These are phyloP conservation scores for Puccinellia tenuiflora DNA, from an alignment of 176 grass and related monocot species.

Conservation along the genomic window DNA sequence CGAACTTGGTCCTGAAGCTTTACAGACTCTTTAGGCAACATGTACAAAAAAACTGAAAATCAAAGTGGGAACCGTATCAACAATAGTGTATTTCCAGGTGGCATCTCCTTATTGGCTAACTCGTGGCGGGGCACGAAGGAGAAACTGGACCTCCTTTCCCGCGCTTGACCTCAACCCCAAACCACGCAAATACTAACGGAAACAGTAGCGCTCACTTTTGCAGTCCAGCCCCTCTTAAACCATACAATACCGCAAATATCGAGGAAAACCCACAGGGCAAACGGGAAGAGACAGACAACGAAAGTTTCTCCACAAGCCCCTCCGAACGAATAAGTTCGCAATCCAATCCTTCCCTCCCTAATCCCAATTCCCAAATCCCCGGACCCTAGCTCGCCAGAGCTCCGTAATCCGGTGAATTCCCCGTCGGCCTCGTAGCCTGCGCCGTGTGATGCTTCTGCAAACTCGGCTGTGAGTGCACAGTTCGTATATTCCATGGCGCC, in stretches of 20 bases:
- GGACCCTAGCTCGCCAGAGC: constrained; percentile 47
- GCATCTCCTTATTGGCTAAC: not conserved
- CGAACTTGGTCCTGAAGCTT: too few species aligned
- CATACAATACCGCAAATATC: not conserved
- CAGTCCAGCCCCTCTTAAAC: not conserved
- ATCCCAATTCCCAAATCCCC: constrained; percentile 15
- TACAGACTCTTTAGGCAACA: too few species aligned
- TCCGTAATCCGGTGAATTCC: not conserved
- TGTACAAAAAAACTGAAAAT: not conserved
- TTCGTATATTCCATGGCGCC: not conserved
- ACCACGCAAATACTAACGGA: not conserved
- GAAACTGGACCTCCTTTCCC: constrained; percentile 26
- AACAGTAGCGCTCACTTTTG: not conserved
- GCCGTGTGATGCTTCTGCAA: not conserved
- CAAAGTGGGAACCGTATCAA: not conserved
- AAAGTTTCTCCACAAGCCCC: not conserved
- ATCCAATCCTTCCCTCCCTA: not conserved
- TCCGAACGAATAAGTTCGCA: not conserved
- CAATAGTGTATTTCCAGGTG: not conserved
- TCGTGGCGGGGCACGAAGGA: not conserved
- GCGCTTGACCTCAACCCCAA: not conserved
- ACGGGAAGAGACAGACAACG: not conserved
- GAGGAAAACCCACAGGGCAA: not conserved
- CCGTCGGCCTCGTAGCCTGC: not conserved
- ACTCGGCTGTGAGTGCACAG: not conserved